Evolutionary conservation across 2,329 filamentous ascomycete genomes (phyloP).

Genomic region (Alternaria incomplexa): DNA sequence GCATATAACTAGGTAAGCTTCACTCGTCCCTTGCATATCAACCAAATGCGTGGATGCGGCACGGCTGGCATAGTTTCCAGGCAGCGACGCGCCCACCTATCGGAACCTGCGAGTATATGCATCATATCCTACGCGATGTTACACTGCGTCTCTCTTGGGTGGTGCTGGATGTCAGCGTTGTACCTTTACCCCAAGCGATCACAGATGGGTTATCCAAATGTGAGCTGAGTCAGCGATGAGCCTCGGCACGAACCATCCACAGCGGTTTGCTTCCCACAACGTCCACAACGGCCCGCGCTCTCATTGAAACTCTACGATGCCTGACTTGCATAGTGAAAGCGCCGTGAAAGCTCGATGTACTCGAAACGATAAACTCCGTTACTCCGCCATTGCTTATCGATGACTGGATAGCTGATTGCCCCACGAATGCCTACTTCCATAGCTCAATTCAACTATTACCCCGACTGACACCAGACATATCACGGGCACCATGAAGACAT

Average conservation of each 20-base stretch:
- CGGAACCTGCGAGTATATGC: background rate
- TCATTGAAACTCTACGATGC: background rate
- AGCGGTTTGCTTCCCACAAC: background rate
- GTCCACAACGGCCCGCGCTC: background rate
- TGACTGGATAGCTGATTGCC: background rate
- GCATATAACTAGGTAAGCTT: background rate
- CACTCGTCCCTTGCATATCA: background rate
- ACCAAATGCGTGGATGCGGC: slow-evolving; percentile 11
- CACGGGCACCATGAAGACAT: slow-evolving; percentile 24
- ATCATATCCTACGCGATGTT: background rate
- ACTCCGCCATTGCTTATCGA: background rate
- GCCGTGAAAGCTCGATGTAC: background rate
- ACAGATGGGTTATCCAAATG: background rate
- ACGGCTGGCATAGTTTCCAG: background rate
- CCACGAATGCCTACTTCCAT: background rate
- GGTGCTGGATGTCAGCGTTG: background rate
- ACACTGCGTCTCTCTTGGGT: background rate
- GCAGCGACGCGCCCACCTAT: background rate
- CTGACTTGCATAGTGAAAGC: background rate
- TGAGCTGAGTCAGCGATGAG: slow-evolving; percentile 7
- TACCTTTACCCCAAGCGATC: background rate
- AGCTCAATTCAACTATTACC: background rate
- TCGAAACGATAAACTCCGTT: background rate
- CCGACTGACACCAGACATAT: background rate
- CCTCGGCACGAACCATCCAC: background rate